Evolutionary conservation across 192 early-diverging fungal genomes (phyloP).

Genomic region (Backusella tarrabulga): DNA sequence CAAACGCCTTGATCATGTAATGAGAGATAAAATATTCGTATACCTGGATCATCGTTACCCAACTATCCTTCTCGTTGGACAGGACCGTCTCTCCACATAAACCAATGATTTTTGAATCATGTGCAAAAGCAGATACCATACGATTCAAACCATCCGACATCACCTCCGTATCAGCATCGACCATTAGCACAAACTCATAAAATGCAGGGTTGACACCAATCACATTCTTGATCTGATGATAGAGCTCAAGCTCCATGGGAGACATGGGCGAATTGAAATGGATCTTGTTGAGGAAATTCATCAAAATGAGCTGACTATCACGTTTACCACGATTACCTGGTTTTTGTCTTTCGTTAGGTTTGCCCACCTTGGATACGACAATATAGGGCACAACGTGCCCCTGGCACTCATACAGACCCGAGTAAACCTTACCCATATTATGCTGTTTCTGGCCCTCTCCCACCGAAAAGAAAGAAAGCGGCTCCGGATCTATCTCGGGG

Average conservation of each 20-base stretch:
- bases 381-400: constrained; percentile 76
- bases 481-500: constrained; percentile 52
- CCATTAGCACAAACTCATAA: constrained; percentile 77
- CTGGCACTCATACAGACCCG: constrained; percentile 72
- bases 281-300: constrained; percentile 78
- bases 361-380: constrained; percentile 81
- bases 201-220: constrained; percentile 81
- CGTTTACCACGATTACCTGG: constrained; percentile 87
- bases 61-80: constrained; percentile 87
- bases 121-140: constrained; percentile 75
- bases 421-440: constrained; percentile 80
- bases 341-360: constrained; percentile 58
- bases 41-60: constrained; percentile 98
- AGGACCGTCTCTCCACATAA: constrained; percentile 94
- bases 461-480: constrained; percentile 66
- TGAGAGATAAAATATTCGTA: constrained; percentile 98
- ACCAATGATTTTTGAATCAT: constrained; percentile 80
- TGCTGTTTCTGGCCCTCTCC: constrained; percentile 74
- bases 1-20: constrained; percentile 94
- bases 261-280: constrained; percentile 77
- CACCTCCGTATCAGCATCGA: constrained; percentile 82
- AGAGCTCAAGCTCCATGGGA: constrained; percentile 76
- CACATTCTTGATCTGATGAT: constrained; percentile 83
- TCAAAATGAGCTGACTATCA: constrained; percentile 82
- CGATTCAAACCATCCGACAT: constrained; percentile 82